phyloP scores from a whole-genome alignment of 208 protist genomes.

The Wallacemonas rigidus region DNA sequence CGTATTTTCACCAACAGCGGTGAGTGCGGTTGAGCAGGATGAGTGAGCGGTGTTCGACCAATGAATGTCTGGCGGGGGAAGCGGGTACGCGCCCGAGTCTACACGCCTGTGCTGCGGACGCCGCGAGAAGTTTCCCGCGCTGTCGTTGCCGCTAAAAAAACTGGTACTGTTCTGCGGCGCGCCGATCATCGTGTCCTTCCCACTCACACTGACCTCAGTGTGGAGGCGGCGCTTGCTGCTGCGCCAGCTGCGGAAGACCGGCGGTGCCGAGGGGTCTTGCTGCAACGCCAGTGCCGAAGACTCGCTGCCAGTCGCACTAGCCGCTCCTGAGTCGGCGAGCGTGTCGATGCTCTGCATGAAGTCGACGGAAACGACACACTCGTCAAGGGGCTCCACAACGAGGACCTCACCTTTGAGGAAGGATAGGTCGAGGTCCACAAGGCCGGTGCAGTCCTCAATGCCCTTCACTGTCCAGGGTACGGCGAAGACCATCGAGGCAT shows the following conservation, averaged over 20 bases:
- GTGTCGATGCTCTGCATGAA: background rate
- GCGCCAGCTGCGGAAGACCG: slow-evolving; percentile 4
- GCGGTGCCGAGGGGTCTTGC: background rate
- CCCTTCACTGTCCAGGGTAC: slow-evolving; percentile 83
- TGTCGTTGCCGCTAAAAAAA: background rate
- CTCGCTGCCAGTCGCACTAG: too few relatives aligned
- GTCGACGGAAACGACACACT: slow-evolving; percentile 61
- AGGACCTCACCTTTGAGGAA: slow-evolving; percentile 43
- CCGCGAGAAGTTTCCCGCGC: background rate
- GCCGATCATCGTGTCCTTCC: background rate
- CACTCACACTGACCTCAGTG: background rate
- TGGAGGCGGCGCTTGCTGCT: slow-evolving; percentile 14
- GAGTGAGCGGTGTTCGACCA: too few relatives aligned
- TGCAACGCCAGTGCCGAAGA: background rate
- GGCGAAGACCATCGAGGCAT: slow-evolving; percentile 20
- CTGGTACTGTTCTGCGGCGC: background rate
- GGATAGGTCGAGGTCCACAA: slow-evolving; percentile 63
- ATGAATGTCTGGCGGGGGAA: background rate
- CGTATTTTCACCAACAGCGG: too few relatives aligned
- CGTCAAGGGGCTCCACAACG: slow-evolving; percentile 77
- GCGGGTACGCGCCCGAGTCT: slow-evolving; percentile 1
- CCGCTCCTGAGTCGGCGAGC: background rate
- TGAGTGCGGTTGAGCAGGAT: too few relatives aligned
- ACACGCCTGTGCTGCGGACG: background rate
- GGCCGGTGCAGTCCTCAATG: slow-evolving; percentile 58